Evolutionary conservation across 78 protist genomes (phyloP).

Genomic region (Cavenderia fasciculata): DNA sequence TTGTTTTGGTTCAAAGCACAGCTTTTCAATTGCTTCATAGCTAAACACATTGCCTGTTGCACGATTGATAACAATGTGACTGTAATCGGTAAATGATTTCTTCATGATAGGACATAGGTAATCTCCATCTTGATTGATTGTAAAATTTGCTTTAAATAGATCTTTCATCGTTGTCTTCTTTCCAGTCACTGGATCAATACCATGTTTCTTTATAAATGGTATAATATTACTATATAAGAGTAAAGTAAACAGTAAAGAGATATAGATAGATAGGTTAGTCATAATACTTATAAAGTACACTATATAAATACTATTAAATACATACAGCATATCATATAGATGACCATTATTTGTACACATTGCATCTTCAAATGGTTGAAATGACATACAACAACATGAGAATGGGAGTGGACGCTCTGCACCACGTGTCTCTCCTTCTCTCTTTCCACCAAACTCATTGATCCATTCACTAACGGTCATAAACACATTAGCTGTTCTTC

Average conservation of each 20-base stretch:
- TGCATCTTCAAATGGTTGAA: conserved; percentile 86
- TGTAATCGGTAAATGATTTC: conserved; percentile 89
- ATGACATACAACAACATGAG: conserved; percentile 85
- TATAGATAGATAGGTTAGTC: background rate
- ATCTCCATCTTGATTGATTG: conserved; percentile 79
- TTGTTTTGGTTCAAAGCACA: conserved; percentile 84
- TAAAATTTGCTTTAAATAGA: conserved; percentile 69
- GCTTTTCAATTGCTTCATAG: conserved; percentile 86
- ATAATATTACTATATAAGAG: conserved; percentile 74
- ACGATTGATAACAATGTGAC: conserved; percentile 88
- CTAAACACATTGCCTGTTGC: conserved; percentile 93
- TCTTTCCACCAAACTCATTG: conserved; percentile 79
- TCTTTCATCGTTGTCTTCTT: conserved; percentile 81
- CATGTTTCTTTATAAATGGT: conserved; percentile 88
- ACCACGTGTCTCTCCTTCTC: background rate
- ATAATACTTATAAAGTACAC: background rate
- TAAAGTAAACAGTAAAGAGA: background rate
- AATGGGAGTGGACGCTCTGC: conserved; percentile 81
- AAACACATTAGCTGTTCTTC: conserved; percentile 30
- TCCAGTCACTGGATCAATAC: conserved; percentile 91
- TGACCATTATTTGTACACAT: conserved; percentile 86
- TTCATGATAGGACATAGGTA: conserved; percentile 89
- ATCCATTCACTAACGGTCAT: conserved; percentile 80
- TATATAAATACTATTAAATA: background rate
- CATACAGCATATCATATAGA: conserved; percentile 81